Evolutionary conservation across 768 basidiomycete genomes (phyloP).

Genomic region (Auricularia heimuer): DNA sequence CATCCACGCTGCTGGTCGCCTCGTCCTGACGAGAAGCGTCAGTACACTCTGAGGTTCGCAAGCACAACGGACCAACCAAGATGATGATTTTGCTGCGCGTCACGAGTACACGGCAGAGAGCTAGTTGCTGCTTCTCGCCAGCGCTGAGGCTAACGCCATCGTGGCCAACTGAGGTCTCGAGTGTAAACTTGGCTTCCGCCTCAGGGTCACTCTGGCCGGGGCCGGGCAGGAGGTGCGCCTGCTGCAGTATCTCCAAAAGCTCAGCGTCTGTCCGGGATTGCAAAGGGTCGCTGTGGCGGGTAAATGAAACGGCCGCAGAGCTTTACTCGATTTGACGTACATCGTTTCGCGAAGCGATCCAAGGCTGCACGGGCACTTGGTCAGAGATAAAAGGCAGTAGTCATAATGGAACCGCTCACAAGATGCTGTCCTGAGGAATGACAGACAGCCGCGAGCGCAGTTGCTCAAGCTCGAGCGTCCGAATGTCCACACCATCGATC

Average conservation of each 20-base stretch:
- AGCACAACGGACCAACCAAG: conserved; percentile 28
- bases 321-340: conserved; percentile 13
- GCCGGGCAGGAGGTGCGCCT: conserved; percentile 49
- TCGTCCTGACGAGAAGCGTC: conserved; percentile 36
- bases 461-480: conserved; percentile 42
- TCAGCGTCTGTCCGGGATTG: conserved; percentile 46
- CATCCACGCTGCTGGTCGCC: conserved; percentile 52
- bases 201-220: conserved; percentile 34
- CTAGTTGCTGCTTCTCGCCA: conserved; percentile 59
- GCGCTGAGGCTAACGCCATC: conserved; percentile 59
- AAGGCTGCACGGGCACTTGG: conserved; percentile 10
- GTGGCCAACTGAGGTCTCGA: conserved; percentile 50
- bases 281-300: conserved; percentile 40
- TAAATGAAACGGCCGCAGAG: background rate
- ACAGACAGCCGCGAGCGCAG: conserved; percentile 48
- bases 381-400: background rate
- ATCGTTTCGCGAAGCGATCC: conserved; percentile 40
- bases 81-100: conserved; percentile 52
- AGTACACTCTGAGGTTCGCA: background rate
- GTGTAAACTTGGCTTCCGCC: conserved; percentile 57
- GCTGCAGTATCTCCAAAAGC: conserved; percentile 48
- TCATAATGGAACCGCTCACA: conserved; percentile 14
- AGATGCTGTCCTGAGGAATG: conserved; percentile 62
- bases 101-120: conserved; percentile 50
- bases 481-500: conserved; percentile 45